Evolutionary conservation across 495 filamentous ascomycete species (phyloP), one percentile per base, ranked within the genome.

Genomic region (Friedmanniomyces endolithicus): DNA sequence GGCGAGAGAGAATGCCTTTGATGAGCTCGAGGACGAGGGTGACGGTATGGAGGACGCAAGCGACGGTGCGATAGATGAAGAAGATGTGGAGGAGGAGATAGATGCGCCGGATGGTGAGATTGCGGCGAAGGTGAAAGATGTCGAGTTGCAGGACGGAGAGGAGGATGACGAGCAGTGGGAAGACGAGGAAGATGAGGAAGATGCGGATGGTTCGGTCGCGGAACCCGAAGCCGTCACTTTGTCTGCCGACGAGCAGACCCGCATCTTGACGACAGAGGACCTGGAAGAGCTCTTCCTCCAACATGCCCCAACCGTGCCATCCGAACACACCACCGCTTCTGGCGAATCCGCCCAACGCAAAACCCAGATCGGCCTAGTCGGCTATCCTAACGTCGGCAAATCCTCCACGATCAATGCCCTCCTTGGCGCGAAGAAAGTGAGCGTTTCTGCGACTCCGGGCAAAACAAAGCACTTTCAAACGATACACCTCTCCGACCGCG

Each of bases 401-500:
- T 97, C 94, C 7, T 95, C 88, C 39, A 99, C 94, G 8, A 97
- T 99, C 75, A 99, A 99, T 72, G 90, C 94, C 12, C 80, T 99
- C 39, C 87, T 96, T 55, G 94, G 94, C 49, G 85, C 94, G 52
- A 97, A 95, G 77, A 97, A 97, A 71, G 94, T 99, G 4, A 96
- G 90, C 1, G 94, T 99, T 39, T 97, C 94, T 37, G 82, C 90
- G 25, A 99, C 94, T 1, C 94, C 94, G 6, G 94, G 94, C 54
- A 99, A 97, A 70, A 99, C 94, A 11, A 99, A 99, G 72, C 94
- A 99, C 64, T 99, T 99, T 73, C 94, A 99, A 68, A 99, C 94
- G 17, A 88, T 99, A 59, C 90, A 95, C 67, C 77, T 97, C 46
- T 89, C 85, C 58, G 83, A 89, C 16, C 77, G 82, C 57, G 86